A percentile compares a stretch with the other conserved stretches of the same genome.
phyloP scores from a whole-genome alignment of 345 rosid species.

The Sisymbrium altissimum region DNA sequence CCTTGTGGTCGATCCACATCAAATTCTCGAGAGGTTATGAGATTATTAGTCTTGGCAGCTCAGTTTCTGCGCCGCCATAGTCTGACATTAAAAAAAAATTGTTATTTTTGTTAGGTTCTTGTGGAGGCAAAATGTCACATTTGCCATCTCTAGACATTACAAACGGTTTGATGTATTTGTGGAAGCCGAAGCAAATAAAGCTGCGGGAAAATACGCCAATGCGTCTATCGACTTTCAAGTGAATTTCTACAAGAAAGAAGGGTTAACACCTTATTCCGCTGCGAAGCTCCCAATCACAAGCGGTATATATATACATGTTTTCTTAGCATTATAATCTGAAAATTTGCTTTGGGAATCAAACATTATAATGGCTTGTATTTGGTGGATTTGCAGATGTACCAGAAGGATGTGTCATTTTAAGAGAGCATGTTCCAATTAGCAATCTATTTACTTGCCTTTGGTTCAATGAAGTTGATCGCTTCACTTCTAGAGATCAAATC shows the following conservation, averaged over 20 bases:
- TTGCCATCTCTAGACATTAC: constrained; percentile 87
- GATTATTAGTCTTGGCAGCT: not conserved
- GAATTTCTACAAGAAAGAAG: constrained; percentile 76
- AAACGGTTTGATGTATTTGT: constrained; percentile 67
- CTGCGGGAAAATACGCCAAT: constrained; percentile 81
- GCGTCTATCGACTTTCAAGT: constrained; percentile 83
- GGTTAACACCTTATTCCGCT: constrained; percentile 62
- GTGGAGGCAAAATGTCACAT: constrained; percentile 81
- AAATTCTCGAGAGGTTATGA: constrained; percentile 76
- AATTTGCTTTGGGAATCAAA: not conserved
- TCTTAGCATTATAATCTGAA: not conserved
- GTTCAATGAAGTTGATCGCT: constrained; percentile 90
- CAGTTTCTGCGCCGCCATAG: not conserved
- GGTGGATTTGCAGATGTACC: constrained; percentile 71
- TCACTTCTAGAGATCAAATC: constrained; percentile 84
- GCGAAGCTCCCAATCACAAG: constrained; percentile 83
- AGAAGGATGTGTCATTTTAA: constrained; percentile 87
- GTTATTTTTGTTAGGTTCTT: constrained; percentile 73
- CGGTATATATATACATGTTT: constrained; percentile 40
- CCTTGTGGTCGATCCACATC: constrained; percentile 45
- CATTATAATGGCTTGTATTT: not conserved
- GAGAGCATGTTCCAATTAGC: constrained; percentile 85
- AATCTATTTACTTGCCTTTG: constrained; percentile 84
- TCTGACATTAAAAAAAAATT: too few species aligned
- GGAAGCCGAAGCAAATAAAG: constrained; percentile 93